Conservation (phyloP, 176 grass and related monocot genomes). For the Microstegium vimineum region DNA sequence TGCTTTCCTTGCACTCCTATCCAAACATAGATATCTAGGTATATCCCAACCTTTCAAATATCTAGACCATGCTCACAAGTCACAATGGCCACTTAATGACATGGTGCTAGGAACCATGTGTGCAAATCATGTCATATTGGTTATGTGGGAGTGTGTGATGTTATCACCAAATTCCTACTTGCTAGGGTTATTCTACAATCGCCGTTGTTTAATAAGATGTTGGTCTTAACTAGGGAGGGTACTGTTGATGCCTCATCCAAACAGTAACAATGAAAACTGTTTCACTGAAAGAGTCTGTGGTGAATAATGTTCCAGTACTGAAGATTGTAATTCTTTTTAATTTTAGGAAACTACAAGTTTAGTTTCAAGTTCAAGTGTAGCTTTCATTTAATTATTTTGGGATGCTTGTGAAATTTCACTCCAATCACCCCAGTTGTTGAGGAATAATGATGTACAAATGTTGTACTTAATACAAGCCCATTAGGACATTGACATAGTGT, state of each 20-base stretch:
- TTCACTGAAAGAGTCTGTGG: not conserved
- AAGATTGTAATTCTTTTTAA: not conserved
- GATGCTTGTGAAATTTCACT: not conserved
- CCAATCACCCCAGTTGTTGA: not conserved
- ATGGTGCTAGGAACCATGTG: not conserved
- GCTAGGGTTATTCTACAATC: not conserved
- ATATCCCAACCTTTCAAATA: no score
- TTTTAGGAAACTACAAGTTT: not conserved
- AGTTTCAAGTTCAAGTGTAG: not conserved
- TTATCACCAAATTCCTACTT: not conserved
- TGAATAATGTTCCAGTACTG: not conserved
- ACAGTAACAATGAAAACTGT: not conserved
- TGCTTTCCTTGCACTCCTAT: no score
- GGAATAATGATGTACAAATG: not conserved
- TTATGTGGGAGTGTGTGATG: not conserved
- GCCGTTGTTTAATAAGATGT: not conserved
- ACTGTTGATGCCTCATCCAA: not conserved
- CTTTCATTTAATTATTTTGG: not conserved
- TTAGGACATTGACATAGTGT: not conserved
- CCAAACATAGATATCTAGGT: no score
- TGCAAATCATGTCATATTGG: not conserved
- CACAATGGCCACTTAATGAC: not conserved
- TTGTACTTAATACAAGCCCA: not conserved
- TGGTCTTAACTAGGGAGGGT: not conserved
- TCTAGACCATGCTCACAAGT: no score